These are phyloP conservation scores for Metarhizium robertsii DNA, from an alignment of 2,329 filamentous ascomycete genomes.

Conservation along the genomic window DNA sequence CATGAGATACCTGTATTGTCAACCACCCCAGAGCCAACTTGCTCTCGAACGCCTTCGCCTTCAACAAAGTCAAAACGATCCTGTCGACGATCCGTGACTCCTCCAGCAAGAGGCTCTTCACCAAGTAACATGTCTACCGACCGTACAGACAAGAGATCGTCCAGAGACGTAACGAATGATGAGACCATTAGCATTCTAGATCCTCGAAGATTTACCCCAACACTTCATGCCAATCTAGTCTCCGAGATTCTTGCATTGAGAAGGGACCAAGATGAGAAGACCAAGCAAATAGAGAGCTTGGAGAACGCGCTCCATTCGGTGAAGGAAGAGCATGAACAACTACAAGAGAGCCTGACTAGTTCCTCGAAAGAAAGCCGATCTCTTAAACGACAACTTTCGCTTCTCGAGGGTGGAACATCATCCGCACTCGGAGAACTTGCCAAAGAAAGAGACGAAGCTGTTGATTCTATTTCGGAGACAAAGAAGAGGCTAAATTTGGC, in stretches of 20 bases:
- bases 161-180: slow-evolving; percentile 51
- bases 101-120: slow-evolving; percentile 49
- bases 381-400: slow-evolving; percentile 73
- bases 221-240: slow-evolving; percentile 85
- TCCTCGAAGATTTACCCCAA: slow-evolving; percentile 87
- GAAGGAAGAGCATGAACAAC: slow-evolving; percentile 63
- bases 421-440: slow-evolving; percentile 77
- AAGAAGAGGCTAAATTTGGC: slow-evolving; percentile 67
- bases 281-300: slow-evolving; percentile 74
- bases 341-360: slow-evolving; percentile 52
- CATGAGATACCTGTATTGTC: slow-evolving; percentile 52
- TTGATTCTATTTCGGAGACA: slow-evolving; percentile 61
- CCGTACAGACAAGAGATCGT: slow-evolving; percentile 37
- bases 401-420: slow-evolving; percentile 80
- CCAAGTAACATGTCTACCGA: slow-evolving; percentile 39
- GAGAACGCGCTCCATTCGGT: slow-evolving; percentile 65
- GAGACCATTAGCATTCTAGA: slow-evolving; percentile 70
- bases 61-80: slow-evolving; percentile 56
- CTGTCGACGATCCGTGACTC: slow-evolving; percentile 53
- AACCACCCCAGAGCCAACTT: slow-evolving; percentile 57
- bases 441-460: slow-evolving; percentile 76
- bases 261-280: slow-evolving; percentile 84
- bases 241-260: slow-evolving; percentile 85
- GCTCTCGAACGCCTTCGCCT: slow-evolving; percentile 64
- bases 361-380: slow-evolving; percentile 69